Conservation (phyloP, 306 rosid genomes). For the Hippophae rhamnoides region DNA sequence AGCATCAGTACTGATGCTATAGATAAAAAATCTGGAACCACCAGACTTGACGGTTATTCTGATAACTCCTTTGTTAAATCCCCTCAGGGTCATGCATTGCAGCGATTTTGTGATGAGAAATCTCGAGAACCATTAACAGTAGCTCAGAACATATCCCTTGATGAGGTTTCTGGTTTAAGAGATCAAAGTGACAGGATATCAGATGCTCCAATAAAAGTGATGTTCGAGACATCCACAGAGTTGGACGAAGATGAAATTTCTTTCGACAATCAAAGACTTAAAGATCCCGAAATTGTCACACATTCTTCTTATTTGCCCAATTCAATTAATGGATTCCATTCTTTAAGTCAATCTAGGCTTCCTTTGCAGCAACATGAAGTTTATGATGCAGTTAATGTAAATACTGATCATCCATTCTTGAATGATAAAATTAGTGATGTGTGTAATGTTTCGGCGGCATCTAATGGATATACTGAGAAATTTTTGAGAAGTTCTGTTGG, state of each 20-base stretch:
- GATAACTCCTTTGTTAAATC: slow-evolving; percentile 28
- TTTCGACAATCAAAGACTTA: slow-evolving; percentile 66
- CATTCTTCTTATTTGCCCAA: slow-evolving; percentile 41
- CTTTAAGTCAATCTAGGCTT: slow-evolving; percentile 30
- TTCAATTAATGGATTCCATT: slow-evolving; percentile 28
- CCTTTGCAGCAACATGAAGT: slow-evolving; percentile 31
- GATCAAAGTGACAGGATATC: slow-evolving; percentile 40
- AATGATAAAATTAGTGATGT: slow-evolving; percentile 35
- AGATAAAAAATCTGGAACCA: slow-evolving; percentile 26
- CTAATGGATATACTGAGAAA: slow-evolving; percentile 45
- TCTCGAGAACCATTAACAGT: slow-evolving; percentile 27
- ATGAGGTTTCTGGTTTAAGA: slow-evolving; percentile 26
- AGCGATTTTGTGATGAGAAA: slow-evolving; percentile 27
- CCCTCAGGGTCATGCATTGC: slow-evolving; percentile 31
- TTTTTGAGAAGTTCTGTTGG: slow-evolving; percentile 34
- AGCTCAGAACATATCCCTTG: slow-evolving; percentile 23
- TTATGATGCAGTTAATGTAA: slow-evolving; percentile 25
- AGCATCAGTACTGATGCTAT: slow-evolving; percentile 28
- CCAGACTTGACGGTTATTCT: slow-evolving; percentile 31
- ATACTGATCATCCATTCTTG: slow-evolving; percentile 30
- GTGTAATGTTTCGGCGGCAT: slow-evolving; percentile 24
- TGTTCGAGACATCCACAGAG: slow-evolving; percentile 28
- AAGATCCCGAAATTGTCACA: slow-evolving; percentile 68
- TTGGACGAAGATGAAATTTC: slow-evolving; percentile 66
- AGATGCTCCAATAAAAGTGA: slow-evolving; percentile 28